Conservation (phyloP, 805 yeast genomes). For the Metschnikowia bowlesiae region DNA sequence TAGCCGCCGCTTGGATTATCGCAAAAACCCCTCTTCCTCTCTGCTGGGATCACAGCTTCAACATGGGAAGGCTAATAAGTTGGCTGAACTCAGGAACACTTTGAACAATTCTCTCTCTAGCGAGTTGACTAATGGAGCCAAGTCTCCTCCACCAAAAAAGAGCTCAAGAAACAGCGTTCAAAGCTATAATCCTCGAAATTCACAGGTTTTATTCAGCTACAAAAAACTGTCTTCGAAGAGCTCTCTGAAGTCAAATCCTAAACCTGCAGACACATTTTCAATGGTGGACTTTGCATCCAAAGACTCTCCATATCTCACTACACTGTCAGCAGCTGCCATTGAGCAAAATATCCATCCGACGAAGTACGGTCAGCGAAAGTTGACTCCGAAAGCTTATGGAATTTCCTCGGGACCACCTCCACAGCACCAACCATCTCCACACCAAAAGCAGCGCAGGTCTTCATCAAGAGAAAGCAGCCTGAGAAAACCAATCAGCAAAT, state of each 20-base stretch:
- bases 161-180: slow-evolving; percentile 8
- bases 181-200: slow-evolving; percentile 23
- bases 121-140: background rate
- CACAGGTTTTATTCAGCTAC: slow-evolving; percentile 35
- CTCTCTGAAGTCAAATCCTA: background rate
- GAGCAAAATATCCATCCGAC: slow-evolving; percentile 12
- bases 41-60: slow-evolving; percentile 26
- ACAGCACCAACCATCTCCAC: background rate
- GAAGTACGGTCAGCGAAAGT: slow-evolving; percentile 12
- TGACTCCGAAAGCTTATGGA: slow-evolving; percentile 7
- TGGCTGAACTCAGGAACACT: slow-evolving; percentile 23
- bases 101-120: background rate
- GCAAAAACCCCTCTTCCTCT: slow-evolving; percentile 22
- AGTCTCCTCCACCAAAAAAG: background rate
- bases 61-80: slow-evolving; percentile 21
- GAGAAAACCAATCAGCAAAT: background rate
- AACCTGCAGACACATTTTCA: background rate
- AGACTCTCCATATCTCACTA: slow-evolving; percentile 23
- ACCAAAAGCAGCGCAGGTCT: background rate
- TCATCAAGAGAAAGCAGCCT: background rate
- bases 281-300: slow-evolving; percentile 5
- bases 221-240: slow-evolving; percentile 14
- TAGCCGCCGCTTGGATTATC: slow-evolving; percentile 38
- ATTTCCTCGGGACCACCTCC: background rate
- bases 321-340: slow-evolving; percentile 7